Evolutionary conservation across 805 yeast genomes (phyloP).

Genomic region (Metschnikowia hibisci): DNA sequence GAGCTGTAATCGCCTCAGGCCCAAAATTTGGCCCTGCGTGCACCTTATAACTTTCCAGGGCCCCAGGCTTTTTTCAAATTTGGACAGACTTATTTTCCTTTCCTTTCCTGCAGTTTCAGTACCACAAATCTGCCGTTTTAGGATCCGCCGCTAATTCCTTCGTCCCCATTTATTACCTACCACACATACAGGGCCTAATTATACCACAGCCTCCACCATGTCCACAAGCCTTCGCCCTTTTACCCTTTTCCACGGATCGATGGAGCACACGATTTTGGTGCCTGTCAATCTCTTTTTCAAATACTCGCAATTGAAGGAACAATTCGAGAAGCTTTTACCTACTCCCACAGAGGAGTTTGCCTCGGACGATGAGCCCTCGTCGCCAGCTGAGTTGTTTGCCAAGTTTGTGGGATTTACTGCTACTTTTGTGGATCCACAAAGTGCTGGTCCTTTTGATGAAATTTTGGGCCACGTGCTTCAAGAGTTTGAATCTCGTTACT

Average conservation of each 20-base stretch:
- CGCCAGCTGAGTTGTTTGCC: constrained; percentile 80
- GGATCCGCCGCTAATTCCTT: neutral
- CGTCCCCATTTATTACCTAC: neutral
- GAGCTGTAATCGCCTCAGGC: constrained; percentile 17
- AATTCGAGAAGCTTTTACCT: constrained; percentile 74
- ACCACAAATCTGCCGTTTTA: neutral
- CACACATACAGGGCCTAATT: neutral
- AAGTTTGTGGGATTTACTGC: constrained; percentile 76
- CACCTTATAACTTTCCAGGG: neutral
- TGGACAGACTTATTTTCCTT: neutral
- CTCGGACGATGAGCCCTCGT: constrained; percentile 81
- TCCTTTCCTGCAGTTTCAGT: neutral
- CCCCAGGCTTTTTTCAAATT: constrained; percentile 1
- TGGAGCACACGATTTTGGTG: constrained; percentile 84
- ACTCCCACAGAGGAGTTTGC: constrained; percentile 80
- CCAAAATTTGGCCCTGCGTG: constrained; percentile 12
- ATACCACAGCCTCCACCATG: constrained; percentile 11
- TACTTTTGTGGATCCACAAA: constrained; percentile 39
- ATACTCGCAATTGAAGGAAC: constrained; percentile 84
- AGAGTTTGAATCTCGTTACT: constrained; percentile 82
- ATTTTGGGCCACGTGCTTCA: constrained; percentile 65
- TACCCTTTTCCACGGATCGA: constrained; percentile 75
- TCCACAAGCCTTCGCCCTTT: constrained; percentile 60
- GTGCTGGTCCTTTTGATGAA: constrained; percentile 59
- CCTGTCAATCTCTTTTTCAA: constrained; percentile 77